Conservation (phyloP, 192 early-diverging fungal species). For the Linnemannia elongata region DNA sequence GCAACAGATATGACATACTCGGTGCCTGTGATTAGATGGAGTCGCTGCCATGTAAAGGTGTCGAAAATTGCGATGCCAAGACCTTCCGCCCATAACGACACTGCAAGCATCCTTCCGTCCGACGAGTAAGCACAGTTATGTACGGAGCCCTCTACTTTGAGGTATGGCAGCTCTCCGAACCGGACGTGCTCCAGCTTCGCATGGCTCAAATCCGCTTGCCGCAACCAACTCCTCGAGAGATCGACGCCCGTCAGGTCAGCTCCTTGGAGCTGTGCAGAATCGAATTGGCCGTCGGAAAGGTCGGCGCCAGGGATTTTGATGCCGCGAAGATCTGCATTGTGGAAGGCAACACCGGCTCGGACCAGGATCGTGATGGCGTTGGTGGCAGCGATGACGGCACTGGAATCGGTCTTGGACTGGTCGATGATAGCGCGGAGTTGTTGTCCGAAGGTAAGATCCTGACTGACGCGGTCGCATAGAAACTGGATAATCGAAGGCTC, state of each 20-base stretch:
- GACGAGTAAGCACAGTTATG: conserved; percentile 1
- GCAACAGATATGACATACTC: too few relatives aligned
- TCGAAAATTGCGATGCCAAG: background rate
- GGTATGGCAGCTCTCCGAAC: conserved; percentile 5
- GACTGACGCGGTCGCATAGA: conserved; percentile 2
- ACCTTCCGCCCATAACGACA: background rate
- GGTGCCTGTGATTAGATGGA: background rate
- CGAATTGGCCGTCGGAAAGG: conserved; percentile 1
- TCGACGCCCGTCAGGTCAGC: background rate
- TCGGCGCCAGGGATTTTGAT: background rate
- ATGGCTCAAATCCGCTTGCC: background rate
- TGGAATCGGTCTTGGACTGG: background rate
- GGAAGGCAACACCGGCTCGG: background rate
- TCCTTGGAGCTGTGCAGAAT: conserved; percentile 2
- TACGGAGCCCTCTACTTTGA: background rate
- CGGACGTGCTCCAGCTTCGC: background rate
- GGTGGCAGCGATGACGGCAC: background rate
- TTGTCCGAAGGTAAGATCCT: background rate
- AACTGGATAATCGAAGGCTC: conserved; percentile 19
- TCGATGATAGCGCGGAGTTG: background rate
- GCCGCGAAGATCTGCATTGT: background rate
- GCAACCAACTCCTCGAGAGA: background rate
- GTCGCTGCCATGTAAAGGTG: background rate
- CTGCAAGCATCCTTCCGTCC: background rate
- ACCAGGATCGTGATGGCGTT: conserved; percentile 13